phyloP scores from a whole-genome alignment of 2,329 filamentous ascomycete species.

The Acrocalymma vagum region DNA sequence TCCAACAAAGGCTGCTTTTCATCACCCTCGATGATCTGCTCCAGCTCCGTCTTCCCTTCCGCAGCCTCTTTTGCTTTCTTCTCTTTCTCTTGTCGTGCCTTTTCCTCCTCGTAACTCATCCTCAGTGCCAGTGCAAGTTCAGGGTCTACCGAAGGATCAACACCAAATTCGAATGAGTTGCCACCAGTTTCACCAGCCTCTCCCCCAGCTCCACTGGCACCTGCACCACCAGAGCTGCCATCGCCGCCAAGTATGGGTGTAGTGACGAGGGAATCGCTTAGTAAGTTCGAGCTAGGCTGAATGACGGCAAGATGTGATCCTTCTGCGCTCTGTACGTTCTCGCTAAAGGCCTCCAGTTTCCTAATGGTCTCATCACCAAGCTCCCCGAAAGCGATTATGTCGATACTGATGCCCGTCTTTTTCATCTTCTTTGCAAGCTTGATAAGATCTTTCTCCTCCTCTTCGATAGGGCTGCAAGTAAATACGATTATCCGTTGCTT shows the following conservation, averaged over 20 bases:
- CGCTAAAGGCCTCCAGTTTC: conserved; percentile 93
- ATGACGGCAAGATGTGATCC: conserved; percentile 92
- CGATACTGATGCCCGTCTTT: conserved; percentile 93
- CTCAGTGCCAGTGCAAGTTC: conserved; percentile 92
- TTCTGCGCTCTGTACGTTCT: conserved; percentile 86
- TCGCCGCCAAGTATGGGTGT: conserved; percentile 92
- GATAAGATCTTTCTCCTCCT: conserved; percentile 87
- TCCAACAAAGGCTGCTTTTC: conserved; percentile 69
- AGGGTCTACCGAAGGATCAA: conserved; percentile 90
- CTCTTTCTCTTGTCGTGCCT: conserved; percentile 88
- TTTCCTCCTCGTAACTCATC: conserved; percentile 99
- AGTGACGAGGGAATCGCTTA: conserved; percentile 89
- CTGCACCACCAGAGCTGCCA: conserved; percentile 67
- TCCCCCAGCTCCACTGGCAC: conserved; percentile 58
- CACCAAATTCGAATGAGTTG: conserved; percentile 83
- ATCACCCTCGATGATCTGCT: conserved; percentile 78
- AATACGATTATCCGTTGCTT: conserved; percentile 97
- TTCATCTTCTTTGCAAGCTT: conserved; percentile 98
- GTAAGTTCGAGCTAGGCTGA: conserved; percentile 86
- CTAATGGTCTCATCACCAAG: conserved; percentile 86
- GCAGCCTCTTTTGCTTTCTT: conserved; percentile 76
- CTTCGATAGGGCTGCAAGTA: conserved; percentile 89
- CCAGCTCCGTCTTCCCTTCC: conserved; percentile 78
- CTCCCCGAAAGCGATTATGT: conserved; percentile 95
- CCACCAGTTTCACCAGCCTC: conserved; percentile 63